Evolutionary conservation across 106 monocot species (phyloP).

Genomic region (Amphibolis antarctica): DNA sequence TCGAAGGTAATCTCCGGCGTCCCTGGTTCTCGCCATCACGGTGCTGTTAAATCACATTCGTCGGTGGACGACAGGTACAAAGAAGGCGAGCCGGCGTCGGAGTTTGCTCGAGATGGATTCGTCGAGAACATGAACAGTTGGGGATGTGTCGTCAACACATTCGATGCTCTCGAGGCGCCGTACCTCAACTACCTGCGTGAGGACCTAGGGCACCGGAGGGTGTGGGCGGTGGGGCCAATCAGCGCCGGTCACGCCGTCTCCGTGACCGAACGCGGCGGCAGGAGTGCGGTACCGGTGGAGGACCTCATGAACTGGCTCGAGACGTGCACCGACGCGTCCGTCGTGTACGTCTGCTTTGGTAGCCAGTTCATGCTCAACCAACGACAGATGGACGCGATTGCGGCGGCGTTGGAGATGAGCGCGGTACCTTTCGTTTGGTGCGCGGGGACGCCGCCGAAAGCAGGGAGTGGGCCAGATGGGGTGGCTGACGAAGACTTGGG

Average conservation of each 20-base stretch:
- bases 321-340: constrained; percentile 19
- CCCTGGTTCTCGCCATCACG: too few relatives aligned
- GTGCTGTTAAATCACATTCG: too few relatives aligned
- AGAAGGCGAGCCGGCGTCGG: constrained; percentile 21
- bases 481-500: neutral
- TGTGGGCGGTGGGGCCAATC: constrained; percentile 57
- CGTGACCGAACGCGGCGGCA: constrained; percentile 8
- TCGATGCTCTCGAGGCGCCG: constrained; percentile 21
- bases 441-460: neutral
- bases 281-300: neutral
- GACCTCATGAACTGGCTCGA: constrained; percentile 28
- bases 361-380: constrained; percentile 20
- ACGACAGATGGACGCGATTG: constrained; percentile 15
- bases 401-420: constrained; percentile 24
- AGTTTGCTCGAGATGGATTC: constrained; percentile 20
- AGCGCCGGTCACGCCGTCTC: neutral
- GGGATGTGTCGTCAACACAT: constrained; percentile 43
- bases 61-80: too few relatives aligned
- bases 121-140: constrained; percentile 32
- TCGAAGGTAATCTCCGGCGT: constrained; percentile 12
- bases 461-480: neutral
- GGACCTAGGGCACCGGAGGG: constrained; percentile 20
- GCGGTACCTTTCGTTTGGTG: constrained; percentile 31
- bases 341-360: constrained; percentile 36
- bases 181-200: constrained; percentile 24